Percentiles rank a stretch among this genome's conserved stretches.
These are phyloP conservation scores for Dicorynia guianensis DNA, from an alignment of 306 rosid genomes.

Conservation along the genomic window DNA sequence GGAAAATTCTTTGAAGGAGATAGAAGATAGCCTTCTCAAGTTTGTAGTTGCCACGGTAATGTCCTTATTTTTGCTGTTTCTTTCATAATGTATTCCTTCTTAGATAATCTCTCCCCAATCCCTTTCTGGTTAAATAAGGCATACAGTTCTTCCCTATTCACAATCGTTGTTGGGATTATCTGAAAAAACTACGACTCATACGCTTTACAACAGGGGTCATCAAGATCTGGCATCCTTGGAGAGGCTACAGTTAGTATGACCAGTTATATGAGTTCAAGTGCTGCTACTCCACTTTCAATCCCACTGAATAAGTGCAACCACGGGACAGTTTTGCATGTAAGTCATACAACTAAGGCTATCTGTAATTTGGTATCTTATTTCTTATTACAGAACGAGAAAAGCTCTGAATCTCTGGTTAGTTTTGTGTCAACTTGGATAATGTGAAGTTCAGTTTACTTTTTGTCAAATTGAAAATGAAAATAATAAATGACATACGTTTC, in stretches of 20 bases:
- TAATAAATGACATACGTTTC: constrained; percentile 1
- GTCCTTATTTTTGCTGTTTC: constrained; percentile 21
- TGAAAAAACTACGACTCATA: background rate
- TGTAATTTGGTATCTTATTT: constrained; percentile 11
- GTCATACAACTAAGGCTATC: constrained; percentile 36
- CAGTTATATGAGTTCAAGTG: constrained; percentile 52
- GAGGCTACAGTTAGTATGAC: constrained; percentile 59
- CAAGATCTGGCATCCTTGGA: constrained; percentile 65
- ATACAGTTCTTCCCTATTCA: background rate
- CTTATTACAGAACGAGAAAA: constrained; percentile 20
- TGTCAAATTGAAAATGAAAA: constrained; percentile 12
- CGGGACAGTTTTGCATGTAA: constrained; percentile 63
- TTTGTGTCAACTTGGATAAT: constrained; percentile 28
- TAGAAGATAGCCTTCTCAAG: constrained; percentile 55
- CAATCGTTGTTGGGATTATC: constrained; percentile 14
- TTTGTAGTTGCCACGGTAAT: constrained; percentile 64
- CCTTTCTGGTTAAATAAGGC: background rate
- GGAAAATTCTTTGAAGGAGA: constrained; percentile 49
- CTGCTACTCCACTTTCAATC: constrained; percentile 58
- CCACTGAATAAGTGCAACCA: constrained; percentile 59
- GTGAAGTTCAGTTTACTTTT: constrained; percentile 8
- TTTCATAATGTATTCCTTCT: constrained; percentile 21
- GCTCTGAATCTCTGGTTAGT: constrained; percentile 28
- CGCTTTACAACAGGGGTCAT: constrained; percentile 54
- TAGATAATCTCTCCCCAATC: background rate